Percentiles rank a stretch among this genome's conserved stretches.
These are phyloP conservation scores for Cryptosporidium canis DNA, from an alignment of 169 alveolate genomes.

Conservation along the genomic window DNA sequence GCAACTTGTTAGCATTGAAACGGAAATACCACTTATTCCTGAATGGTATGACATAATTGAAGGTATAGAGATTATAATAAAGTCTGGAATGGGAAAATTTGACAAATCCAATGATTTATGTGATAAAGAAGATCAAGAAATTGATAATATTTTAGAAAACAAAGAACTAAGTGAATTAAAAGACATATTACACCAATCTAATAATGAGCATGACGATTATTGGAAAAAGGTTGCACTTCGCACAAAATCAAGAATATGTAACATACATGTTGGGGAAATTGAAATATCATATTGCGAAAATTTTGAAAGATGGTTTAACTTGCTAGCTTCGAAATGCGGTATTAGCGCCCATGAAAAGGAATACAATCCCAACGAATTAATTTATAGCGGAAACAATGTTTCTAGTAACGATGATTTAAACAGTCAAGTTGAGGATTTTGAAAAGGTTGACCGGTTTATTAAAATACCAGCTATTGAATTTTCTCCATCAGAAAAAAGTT, in stretches of 20 bases:
- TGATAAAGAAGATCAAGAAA: constrained; percentile 1
- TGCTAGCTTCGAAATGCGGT: not conserved
- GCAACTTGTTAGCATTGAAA: not conserved
- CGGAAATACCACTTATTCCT: constrained; percentile 8
- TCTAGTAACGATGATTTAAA: not conserved
- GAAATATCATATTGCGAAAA: not conserved
- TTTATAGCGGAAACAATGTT: not conserved
- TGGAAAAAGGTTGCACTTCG: constrained; percentile 36
- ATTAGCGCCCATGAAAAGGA: not conserved
- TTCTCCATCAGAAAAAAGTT: constrained; percentile 1
- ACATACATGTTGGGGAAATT: not conserved
- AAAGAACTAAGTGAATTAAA: constrained; percentile 12
- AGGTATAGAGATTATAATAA: constrained; percentile 26
- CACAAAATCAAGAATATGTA: not conserved
- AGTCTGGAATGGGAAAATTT: not conserved
- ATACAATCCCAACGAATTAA: too few relatives aligned
- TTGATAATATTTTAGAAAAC: constrained; percentile 5
- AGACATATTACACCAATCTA: not conserved
- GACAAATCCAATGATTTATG: not conserved
- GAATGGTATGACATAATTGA: constrained; percentile 45
- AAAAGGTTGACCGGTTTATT: constrained; percentile 24
- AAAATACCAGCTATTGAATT: constrained; percentile 35
- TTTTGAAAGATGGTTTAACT: constrained; percentile 8
- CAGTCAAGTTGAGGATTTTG: not conserved
- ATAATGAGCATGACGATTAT: constrained; percentile 35